A percentile compares a stretch with the other conserved stretches of the same genome.
phyloP scores from a whole-genome alignment of 164 flowering plant species.

The Macadamia tetraphylla region DNA sequence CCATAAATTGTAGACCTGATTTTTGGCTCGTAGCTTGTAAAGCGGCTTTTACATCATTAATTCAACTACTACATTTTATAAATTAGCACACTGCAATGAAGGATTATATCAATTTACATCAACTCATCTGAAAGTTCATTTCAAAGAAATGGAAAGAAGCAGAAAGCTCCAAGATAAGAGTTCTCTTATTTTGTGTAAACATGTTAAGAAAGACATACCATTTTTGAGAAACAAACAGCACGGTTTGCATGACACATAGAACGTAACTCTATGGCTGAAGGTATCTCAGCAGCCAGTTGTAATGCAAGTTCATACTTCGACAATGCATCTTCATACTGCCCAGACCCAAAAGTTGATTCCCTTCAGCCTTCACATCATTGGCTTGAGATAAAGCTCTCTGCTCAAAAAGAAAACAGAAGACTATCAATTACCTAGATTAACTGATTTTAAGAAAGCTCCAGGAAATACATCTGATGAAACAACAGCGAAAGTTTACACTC shows the following conservation, averaged over 20 bases:
- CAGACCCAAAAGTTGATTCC: constrained; percentile 58
- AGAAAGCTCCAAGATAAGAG: not conserved
- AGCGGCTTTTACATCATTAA: too few species aligned
- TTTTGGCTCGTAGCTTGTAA: too few species aligned
- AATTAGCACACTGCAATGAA: not conserved
- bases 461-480: too few species aligned
- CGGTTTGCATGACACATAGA: constrained; percentile 89
- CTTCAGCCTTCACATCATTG: constrained; percentile 70
- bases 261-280: constrained; percentile 53
- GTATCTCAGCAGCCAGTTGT: constrained; percentile 44
- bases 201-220: constrained; percentile 36
- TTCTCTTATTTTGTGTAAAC: not conserved
- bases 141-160: not conserved
- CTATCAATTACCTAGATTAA: not conserved
- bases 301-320: constrained; percentile 59
- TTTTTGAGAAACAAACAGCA: constrained; percentile 63
- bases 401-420: constrained; percentile 12
- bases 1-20: too few species aligned
- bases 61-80: not conserved
- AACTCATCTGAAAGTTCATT: too few species aligned
- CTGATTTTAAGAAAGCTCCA: not conserved
- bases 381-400: constrained; percentile 64
- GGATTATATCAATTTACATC: not conserved
- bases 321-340: constrained; percentile 77
- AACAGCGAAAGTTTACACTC: too few species aligned